Percentiles rank a stretch among this genome's conserved stretches.
These are phyloP conservation scores for Vinca major DNA, from an alignment of 305 asterid genomes.

Conservation along the genomic window DNA sequence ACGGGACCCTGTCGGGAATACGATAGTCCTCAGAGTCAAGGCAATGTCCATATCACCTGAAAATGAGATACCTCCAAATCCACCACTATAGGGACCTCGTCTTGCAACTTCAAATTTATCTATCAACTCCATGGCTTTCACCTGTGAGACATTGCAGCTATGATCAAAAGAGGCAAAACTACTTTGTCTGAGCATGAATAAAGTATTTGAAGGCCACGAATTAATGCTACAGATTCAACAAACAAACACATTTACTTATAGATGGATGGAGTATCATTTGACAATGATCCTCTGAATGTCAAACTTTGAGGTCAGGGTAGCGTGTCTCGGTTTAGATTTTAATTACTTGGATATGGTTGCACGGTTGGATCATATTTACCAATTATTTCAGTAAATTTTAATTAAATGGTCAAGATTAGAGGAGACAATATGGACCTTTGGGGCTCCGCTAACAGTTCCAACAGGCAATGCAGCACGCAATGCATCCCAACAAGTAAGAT, in stretches of 20 bases:
- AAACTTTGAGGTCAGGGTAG: not conserved
- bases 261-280: too few species aligned
- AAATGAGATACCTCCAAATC: conserved; percentile 78
- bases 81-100: conserved; percentile 92
- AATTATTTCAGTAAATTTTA: not conserved
- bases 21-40: conserved; percentile 62
- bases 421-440: conserved; percentile 44
- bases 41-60: conserved; percentile 84
- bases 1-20: conserved; percentile 47
- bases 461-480: conserved; percentile 78
- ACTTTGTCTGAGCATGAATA: not conserved
- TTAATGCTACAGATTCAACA: not conserved
- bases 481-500: conserved; percentile 86
- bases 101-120: conserved; percentile 60
- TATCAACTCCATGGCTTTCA: conserved; percentile 85
- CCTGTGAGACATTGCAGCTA: conserved; percentile 30
- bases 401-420: not conserved
- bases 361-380: not conserved
- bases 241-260: not conserved
- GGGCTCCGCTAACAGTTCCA: conserved; percentile 89
- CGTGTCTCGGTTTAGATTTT: not conserved
- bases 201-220: not conserved
- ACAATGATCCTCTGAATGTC: not conserved
- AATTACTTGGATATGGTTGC: not conserved
- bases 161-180: not conserved